Evolutionary conservation across 2,329 filamentous ascomycete genomes (phyloP), one percentile per base, ranked within the genome.

Genomic region (Pestalotiopsis sp.): DNA sequence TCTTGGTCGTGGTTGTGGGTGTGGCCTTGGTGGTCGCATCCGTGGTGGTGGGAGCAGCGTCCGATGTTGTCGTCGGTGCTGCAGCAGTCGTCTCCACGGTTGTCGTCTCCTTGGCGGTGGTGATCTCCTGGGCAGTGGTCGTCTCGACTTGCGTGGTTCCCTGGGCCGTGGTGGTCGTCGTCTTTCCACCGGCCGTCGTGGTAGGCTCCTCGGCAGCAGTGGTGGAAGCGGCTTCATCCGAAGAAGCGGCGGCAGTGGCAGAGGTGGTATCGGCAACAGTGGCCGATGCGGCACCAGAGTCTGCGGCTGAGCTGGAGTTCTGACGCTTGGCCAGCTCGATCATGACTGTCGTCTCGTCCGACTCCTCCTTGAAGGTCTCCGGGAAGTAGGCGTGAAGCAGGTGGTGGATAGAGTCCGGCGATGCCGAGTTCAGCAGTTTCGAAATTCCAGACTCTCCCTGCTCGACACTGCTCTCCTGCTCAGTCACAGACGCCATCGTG

Each of bases 261-360:
- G 62, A 52, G 4, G 68, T 62, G 14, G 66, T 67, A 5, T 59
- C 25, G 11, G 60, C 56, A 25, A 40, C 20, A 25, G 41, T 25
- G 25, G 70, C 70, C 25, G 75, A 70, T 12, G 62, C 61, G 11
- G 69, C 61, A 6, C 70, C 70, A 36, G 70, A 70, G 9, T 72
- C 68, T 2, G 76, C 69, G n/a, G 74, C 68, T 23, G 71, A 79
- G 66, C 78, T 81, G 40, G 75, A 76, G 61, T 78, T 77, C 71
- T 90, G 87, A 71, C 91, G 87, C 79, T 89, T 90, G 49, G 88
- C 91, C 68, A 94, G 80, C 68, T 89, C 87, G 87, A 87, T 11
- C 85, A 88, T 20, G 90, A 90, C 89, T 86, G 75, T 93, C 86
- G 89, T 88, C 71, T 87, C 85, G 78, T 90, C 92, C 68, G 93